These are phyloP conservation scores for Fusarium sp. DNA, from an alignment of 2,329 filamentous ascomycete genomes.

Conservation along the genomic window DNA sequence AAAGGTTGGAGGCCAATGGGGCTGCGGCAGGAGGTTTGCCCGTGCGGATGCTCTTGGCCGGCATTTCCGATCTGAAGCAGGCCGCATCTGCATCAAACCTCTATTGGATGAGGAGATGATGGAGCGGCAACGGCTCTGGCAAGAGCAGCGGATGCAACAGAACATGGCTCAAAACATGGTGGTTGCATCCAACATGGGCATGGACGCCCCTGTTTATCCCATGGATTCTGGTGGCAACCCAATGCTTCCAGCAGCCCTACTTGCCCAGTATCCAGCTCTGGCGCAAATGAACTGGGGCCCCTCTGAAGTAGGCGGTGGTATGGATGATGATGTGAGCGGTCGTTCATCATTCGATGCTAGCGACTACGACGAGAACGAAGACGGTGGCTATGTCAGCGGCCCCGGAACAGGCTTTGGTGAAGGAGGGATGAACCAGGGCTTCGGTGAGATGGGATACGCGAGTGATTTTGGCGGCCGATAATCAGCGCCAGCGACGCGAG, in stretches of 20 bases:
- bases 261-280: constrained; percentile 94
- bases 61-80: constrained; percentile 95
- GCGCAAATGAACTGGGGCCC: constrained; percentile 86
- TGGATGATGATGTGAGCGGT: constrained; percentile 81
- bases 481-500: not conserved
- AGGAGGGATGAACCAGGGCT: constrained; percentile 66
- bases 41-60: constrained; percentile 93
- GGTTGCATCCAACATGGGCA: constrained; percentile 63
- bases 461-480: constrained; percentile 44
- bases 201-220: constrained; percentile 67
- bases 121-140: constrained; percentile 80
- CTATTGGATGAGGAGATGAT: constrained; percentile 92
- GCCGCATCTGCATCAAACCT: constrained; percentile 96
- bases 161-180: constrained; percentile 71
- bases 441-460: constrained; percentile 49
- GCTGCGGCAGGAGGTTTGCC: constrained; percentile 91
- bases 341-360: constrained; percentile 85
- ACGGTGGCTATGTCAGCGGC: constrained; percentile 73
- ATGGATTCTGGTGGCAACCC: constrained; percentile 69
- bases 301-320: constrained; percentile 72
- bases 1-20: constrained; percentile 86
- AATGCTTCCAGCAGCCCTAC: constrained; percentile 83
- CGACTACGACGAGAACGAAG: constrained; percentile 79
- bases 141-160: constrained; percentile 76
- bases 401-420: constrained; percentile 69